Conservation (phyloP, 169 alveolate species). For the Plasmodium blacklocki region DNA sequence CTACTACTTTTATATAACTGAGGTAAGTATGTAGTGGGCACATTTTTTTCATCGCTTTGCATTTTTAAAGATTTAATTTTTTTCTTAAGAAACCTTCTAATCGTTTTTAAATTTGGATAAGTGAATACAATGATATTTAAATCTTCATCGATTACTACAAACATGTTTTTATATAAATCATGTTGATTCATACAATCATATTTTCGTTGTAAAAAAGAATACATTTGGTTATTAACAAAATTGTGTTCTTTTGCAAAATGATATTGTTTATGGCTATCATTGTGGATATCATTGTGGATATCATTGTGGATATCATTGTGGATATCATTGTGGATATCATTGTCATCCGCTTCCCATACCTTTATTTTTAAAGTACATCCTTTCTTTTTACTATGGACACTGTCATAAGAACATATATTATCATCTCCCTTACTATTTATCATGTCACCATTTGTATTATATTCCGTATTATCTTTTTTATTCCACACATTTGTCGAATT, state of each 20-base stretch:
- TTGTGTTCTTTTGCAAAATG: neutral
- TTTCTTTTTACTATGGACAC: neutral
- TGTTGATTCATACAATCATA: slow-evolving; percentile 31
- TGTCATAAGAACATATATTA: neutral
- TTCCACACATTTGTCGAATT: neutral
- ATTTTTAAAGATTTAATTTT: slow-evolving; percentile 40
- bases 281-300: neutral
- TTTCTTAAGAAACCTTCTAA: slow-evolving; percentile 25
- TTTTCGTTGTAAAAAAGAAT: neutral
- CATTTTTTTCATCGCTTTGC: slow-evolving; percentile 5
- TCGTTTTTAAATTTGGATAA: slow-evolving; percentile 43
- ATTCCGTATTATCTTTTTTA: neutral
- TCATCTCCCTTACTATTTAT: neutral
- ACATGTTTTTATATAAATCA: slow-evolving; percentile 32
- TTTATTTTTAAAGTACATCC: neutral
- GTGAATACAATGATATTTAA: slow-evolving; percentile 25
- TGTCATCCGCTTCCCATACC: neutral
- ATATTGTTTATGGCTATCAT: neutral
- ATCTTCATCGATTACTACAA: slow-evolving; percentile 24
- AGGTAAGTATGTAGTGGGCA: slow-evolving; percentile 57
- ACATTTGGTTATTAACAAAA: no score
- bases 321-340: neutral
- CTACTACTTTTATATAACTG: slow-evolving; percentile 39
- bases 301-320: neutral
- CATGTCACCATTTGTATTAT: neutral